These are phyloP conservation scores for Phytophthora melonis DNA, from an alignment of 352 stramenopile genomes.

Conservation along the genomic window DNA sequence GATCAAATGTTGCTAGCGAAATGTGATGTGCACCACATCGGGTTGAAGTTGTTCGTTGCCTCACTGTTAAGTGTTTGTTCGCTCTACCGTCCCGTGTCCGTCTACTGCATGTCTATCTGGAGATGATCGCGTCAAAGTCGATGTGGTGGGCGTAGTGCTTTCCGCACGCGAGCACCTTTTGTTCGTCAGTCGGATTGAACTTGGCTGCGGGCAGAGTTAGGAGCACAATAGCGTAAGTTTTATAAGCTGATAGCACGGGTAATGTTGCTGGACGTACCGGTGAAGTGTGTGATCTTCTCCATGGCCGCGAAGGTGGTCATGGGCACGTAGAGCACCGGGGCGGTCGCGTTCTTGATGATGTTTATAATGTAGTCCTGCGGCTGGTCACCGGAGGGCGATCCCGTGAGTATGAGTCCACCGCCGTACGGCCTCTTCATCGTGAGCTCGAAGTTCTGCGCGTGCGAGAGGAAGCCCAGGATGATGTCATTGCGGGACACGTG, in stretches of 20 bases:
- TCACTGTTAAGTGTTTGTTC: slow-evolving; percentile 26
- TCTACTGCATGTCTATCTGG: slow-evolving; percentile 36
- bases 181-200: slow-evolving; percentile 86
- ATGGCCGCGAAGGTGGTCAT: slow-evolving; percentile 84
- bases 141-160: slow-evolving; percentile 89
- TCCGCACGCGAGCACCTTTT: slow-evolving; percentile 83
- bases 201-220: slow-evolving; percentile 58
- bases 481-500: slow-evolving; percentile 92
- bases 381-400: slow-evolving; percentile 75
- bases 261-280: slow-evolving; percentile 46
- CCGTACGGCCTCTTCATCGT: slow-evolving; percentile 72
- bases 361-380: slow-evolving; percentile 84
- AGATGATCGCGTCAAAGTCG: slow-evolving; percentile 81
- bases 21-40: too few relatives aligned
- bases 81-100: not conserved
- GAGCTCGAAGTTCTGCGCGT: slow-evolving; percentile 80
- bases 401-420: slow-evolving; percentile 92
- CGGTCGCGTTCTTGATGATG: slow-evolving; percentile 67
- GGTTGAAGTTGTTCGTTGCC: slow-evolving; percentile 51
- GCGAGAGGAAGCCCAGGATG: slow-evolving; percentile 89
- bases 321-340: slow-evolving; percentile 81
- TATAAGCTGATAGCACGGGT: not conserved
- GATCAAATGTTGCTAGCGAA: too few relatives aligned
- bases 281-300: slow-evolving; percentile 85
- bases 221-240: slow-evolving; percentile 5